A percentile compares a stretch with the other conserved stretches of the same genome.
phyloP scores from a whole-genome alignment of 1,284 basidiomycete genomes.

The Leccinum subrobustum region DNA sequence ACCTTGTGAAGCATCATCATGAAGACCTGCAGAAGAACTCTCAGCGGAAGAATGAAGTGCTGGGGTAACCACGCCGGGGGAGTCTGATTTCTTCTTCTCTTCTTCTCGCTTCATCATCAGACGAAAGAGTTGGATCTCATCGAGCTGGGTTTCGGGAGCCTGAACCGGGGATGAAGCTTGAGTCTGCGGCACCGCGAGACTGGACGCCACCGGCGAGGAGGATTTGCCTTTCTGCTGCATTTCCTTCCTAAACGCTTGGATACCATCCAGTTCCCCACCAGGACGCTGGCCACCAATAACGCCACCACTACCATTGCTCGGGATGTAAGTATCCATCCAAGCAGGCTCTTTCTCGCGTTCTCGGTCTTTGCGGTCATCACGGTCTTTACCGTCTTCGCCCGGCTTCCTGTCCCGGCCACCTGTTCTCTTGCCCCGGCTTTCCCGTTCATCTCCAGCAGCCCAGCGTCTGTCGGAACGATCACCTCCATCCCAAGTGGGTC shows the following conservation, averaged over 20 bases:
- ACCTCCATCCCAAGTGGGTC: constrained; percentile 40
- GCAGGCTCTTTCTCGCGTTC: constrained; percentile 83
- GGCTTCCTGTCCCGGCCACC: constrained; percentile 58
- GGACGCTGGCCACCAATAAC: constrained; percentile 54
- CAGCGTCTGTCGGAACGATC: constrained; percentile 51
- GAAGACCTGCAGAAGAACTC: constrained; percentile 2
- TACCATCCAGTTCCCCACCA: constrained; percentile 76
- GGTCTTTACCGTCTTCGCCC: constrained; percentile 55
- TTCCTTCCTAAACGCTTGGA: constrained; percentile 88
- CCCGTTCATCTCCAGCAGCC: constrained; percentile 60
- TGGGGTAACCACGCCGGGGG: constrained; percentile 4
- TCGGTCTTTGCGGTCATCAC: constrained; percentile 52
- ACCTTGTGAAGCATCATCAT: constrained; percentile 24
- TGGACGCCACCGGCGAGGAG: constrained; percentile 9
- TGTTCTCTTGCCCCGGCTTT: constrained; percentile 55
- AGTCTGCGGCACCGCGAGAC: constrained; percentile 22
- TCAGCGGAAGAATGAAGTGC: constrained; percentile 9
- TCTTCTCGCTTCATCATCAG: constrained; percentile 82
- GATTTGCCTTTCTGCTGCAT: constrained; percentile 75
- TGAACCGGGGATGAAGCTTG: constrained; percentile 29
- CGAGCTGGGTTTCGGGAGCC: constrained; percentile 46
- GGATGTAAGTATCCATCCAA: constrained; percentile 90
- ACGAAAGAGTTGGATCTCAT: constrained; percentile 87
- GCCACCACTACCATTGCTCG: constrained; percentile 51
- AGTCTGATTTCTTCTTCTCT: constrained; percentile 58